Conservation (phyloP, 164 flowering plant species). For the Tetrastigma voinierianum region DNA sequence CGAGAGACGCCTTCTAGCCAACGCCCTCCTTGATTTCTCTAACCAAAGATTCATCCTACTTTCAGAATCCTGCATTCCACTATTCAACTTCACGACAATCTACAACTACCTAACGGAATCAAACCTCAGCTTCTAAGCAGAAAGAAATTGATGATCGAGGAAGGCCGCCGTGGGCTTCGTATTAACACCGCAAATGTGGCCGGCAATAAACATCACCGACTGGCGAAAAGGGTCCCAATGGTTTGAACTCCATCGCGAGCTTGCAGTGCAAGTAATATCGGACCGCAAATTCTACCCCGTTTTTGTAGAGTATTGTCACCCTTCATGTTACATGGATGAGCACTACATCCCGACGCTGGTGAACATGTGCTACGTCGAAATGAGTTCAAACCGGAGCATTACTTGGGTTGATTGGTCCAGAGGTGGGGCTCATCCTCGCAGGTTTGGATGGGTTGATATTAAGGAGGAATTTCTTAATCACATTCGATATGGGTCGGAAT, state of each 20-base stretch:
- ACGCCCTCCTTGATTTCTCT: slow-evolving; percentile 32
- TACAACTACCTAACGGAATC: slow-evolving; percentile 27
- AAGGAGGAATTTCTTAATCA: slow-evolving; percentile 21
- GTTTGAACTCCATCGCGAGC: slow-evolving; percentile 29
- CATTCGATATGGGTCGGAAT: slow-evolving; percentile 12
- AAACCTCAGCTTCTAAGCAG: slow-evolving; percentile 20
- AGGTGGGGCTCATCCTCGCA: slow-evolving; percentile 36
- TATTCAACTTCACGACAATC: slow-evolving; percentile 24
- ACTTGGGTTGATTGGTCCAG: slow-evolving; percentile 45
- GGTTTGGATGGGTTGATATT: slow-evolving; percentile 17
- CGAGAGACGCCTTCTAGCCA: slow-evolving; percentile 38
- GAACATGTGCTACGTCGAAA: slow-evolving; percentile 6
- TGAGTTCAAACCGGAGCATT: slow-evolving; percentile 24
- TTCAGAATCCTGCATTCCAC: slow-evolving; percentile 39
- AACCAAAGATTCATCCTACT: slow-evolving; percentile 31
- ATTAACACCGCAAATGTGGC: slow-evolving; percentile 31
- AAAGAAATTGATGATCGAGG: slow-evolving; percentile 25
- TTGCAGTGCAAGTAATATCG: slow-evolving; percentile 21
- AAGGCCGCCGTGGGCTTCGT: slow-evolving; percentile 24
- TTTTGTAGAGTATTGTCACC: slow-evolving; percentile 15
- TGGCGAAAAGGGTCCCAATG: slow-evolving; percentile 48
- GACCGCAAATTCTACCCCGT: slow-evolving; percentile 21
- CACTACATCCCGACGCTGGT: slow-evolving; percentile 41
- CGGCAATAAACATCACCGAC: slow-evolving; percentile 20
- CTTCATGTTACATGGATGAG: slow-evolving; percentile 36